Base-by-base conservation (phyloP, 768 basidiomycete genomes). In the Cystoderma amianthinum region DNA sequence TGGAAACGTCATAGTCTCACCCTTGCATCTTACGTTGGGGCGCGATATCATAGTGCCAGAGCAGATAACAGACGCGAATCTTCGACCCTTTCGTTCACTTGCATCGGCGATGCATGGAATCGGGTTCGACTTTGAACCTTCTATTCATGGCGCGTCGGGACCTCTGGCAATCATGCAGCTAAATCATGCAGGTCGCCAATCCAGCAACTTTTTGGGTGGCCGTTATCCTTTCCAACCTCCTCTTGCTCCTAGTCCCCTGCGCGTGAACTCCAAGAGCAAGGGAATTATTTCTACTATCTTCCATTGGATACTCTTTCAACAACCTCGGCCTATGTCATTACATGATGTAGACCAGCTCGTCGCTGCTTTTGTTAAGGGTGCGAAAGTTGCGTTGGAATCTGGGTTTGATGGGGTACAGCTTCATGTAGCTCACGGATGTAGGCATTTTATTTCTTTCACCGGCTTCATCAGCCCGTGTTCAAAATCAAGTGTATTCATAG, bases 351-450 rank as follows among this genome's bases (percentile, higher is more conserved):
- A 77, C 17, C 48, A 66, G 7, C 72, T 80, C 4, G 71, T 89
- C 0, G 62, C 67, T 1, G 64, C 60, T 5, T 97, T 95, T 51
- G 71, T 84, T 2, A 61, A 63, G 30, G 87, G 82, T 4, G 87
- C 91, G 0, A 52, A 60, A 32, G 50, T 86, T 22, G 89, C 88
- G 6, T 57, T 68, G 13, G 56, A 72, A 40, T 63, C 82, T 30
- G 89, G 88, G 0, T 94, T 92, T 56, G 88, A 95, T 47, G 93
- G 94, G 0, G 64, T 95, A 3, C 78, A 96, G 52, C 46, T 97
- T 7, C 94, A 96, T 56, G 83, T 70, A 18, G 82, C 82, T 1
- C 91, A 94, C 59, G 91, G 91, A 25, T 93, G 85, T 89, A 41
- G 59, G 85, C 75, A 3, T 7, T 28, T 28, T n/a, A n/a, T 7